These are phyloP conservation scores for Hanseniaspora nectarophila DNA, from an alignment of 805 yeast species.

Conservation along the genomic window DNA sequence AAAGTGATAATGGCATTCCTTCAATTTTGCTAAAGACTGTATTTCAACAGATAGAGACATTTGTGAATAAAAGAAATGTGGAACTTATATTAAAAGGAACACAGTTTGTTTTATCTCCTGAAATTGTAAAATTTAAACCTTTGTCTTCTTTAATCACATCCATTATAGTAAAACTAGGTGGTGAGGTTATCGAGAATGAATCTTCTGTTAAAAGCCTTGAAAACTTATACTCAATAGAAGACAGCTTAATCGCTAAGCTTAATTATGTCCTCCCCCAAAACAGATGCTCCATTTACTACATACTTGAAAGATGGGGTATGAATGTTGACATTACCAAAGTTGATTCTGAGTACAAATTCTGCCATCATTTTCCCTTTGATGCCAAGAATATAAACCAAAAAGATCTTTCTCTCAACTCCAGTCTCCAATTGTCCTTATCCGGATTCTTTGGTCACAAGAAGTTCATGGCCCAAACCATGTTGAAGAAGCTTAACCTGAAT, in stretches of 20 bases:
- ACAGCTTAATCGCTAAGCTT: neutral
- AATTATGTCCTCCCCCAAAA: neutral
- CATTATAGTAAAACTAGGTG: neutral
- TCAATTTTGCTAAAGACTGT: neutral
- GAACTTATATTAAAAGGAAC: neutral
- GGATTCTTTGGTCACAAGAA: slow-evolving; percentile 10
- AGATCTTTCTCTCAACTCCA: neutral
- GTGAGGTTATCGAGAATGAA: neutral
- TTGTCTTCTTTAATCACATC: neutral
- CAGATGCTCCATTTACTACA: slow-evolving; percentile 5
- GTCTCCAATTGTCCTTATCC: neutral
- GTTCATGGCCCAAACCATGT: neutral
- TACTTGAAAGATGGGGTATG: slow-evolving; percentile 8
- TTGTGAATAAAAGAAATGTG: neutral
- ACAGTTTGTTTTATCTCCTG: neutral
- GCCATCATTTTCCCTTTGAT: slow-evolving; percentile 6
- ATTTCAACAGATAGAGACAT: neutral
- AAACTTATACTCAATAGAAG: neutral
- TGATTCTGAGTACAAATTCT: neutral
- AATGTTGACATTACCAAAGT: neutral
- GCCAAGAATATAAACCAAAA: neutral
- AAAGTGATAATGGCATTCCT: neutral
- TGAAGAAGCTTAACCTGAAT: neutral
- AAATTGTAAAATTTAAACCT: neutral
- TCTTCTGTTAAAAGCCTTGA: neutral